Evolutionary conservation across 148 eudicot species (phyloP).

Genomic region (Rhododendron ovatum): DNA sequence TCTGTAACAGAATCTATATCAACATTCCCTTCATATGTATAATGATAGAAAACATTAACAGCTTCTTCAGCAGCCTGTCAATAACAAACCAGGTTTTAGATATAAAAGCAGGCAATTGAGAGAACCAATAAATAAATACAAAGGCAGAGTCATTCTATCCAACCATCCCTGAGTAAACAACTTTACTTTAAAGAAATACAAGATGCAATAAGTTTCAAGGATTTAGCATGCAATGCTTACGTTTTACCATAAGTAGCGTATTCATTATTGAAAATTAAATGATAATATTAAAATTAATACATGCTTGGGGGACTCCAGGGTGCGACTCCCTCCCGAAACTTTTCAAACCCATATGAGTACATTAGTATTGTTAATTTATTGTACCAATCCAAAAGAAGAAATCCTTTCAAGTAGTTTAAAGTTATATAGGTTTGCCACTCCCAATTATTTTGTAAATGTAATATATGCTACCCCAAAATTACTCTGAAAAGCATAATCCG

Average conservation of each 20-base stretch:
- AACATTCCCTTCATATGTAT: constrained; percentile 92
- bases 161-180: background rate
- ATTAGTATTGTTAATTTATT: background rate
- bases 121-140: background rate
- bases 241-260: background rate
- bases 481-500: background rate
- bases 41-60: constrained; percentile 94
- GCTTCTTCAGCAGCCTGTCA: constrained; percentile 96
- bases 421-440: background rate
- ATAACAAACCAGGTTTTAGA: constrained; percentile 13
- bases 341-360: background rate
- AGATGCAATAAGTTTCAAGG: background rate
- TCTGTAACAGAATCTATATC: constrained; percentile 91
- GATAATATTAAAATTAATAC: background rate
- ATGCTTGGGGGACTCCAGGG: background rate
- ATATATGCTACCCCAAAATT: background rate
- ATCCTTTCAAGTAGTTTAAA: background rate
- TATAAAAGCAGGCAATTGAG: constrained; percentile 2
- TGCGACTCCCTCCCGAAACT: background rate
- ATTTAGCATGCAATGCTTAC: background rate
- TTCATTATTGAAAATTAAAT: background rate
- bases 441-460: background rate
- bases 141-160: background rate
- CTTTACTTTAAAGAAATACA: background rate
- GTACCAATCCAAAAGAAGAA: background rate